These are phyloP conservation scores for Schwanniomyces pseudopolymorphus DNA, from an alignment of 805 yeast genomes.

Conservation along the genomic window DNA sequence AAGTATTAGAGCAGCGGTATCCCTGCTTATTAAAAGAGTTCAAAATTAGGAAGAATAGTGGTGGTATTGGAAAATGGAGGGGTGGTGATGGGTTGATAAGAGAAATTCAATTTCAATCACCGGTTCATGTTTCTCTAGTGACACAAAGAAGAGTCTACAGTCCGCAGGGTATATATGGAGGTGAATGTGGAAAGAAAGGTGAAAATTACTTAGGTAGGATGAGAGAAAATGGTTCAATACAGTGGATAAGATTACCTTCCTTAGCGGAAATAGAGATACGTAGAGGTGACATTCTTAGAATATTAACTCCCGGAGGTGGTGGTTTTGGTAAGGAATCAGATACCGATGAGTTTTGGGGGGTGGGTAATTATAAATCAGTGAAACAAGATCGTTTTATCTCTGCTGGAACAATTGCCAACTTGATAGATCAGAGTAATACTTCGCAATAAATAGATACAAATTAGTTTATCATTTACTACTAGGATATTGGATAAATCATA, in stretches of 20 bases:
- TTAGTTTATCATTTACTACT: too few relatives aligned
- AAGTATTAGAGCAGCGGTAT: conserved; percentile 20
- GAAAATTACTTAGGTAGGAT: conserved; percentile 29
- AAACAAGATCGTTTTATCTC: not conserved
- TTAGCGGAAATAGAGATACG: conserved; percentile 65
- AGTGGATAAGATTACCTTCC: conserved; percentile 40
- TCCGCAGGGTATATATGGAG: conserved; percentile 33
- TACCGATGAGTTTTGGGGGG: conserved; percentile 15
- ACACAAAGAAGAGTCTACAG: conserved; percentile 20
- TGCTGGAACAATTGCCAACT: not conserved
- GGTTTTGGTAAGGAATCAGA: conserved; percentile 55
- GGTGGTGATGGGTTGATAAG: conserved; percentile 23
- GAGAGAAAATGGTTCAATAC: conserved; percentile 18
- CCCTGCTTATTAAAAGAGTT: conserved; percentile 16
- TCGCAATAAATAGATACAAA: not conserved
- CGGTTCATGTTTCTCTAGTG: conserved; percentile 17
- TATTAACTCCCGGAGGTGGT: conserved; percentile 85
- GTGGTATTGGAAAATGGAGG: conserved; percentile 18
- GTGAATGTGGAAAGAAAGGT: conserved; percentile 37
- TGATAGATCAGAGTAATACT: not conserved
- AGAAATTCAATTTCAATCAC: conserved; percentile 18
- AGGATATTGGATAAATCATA: too few relatives aligned
- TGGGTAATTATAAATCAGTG: conserved; percentile 1
- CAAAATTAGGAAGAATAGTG: conserved; percentile 14
- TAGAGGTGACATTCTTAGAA: conserved; percentile 65